A percentile compares a stretch with the other conserved stretches of the same genome.
These are phyloP conservation scores for Chlamydomonas sp. DNA, from an alignment of 139 green algal species.

Conservation along the genomic window DNA sequence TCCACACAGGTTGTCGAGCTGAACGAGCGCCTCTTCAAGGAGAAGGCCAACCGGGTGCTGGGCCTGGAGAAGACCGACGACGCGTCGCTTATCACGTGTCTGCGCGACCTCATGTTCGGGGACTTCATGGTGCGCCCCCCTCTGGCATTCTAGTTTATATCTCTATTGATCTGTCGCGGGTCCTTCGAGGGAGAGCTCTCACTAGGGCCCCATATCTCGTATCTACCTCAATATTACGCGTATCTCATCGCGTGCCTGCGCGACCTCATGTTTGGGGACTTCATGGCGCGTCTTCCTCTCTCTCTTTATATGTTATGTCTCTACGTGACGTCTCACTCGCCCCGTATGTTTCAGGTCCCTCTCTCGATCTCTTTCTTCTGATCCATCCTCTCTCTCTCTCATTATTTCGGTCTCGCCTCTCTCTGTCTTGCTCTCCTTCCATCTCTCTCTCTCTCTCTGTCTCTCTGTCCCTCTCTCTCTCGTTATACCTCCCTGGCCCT, in stretches of 20 bases:
- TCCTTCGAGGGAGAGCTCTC: too few species aligned
- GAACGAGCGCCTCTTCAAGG: constrained; percentile 46
- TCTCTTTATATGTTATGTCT: background rate
- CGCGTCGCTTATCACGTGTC: constrained; percentile 26
- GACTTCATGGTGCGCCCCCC: constrained; percentile 68
- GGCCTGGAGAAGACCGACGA: constrained; percentile 23
- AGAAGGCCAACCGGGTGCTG: constrained; percentile 45
- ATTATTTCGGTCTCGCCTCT: too few species aligned
- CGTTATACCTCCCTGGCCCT: background rate
- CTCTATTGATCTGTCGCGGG: too few species aligned
- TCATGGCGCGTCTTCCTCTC: constrained; percentile 55
- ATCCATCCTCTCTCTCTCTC: too few species aligned
- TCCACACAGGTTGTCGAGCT: constrained; percentile 22
- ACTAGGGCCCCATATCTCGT: too few species aligned
- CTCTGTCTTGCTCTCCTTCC: background rate
- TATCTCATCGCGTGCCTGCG: constrained; percentile 38
- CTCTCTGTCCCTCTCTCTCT: too few species aligned
- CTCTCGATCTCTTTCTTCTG: too few species aligned
- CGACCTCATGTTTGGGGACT: constrained; percentile 68
- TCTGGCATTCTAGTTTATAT: constrained; percentile 12
- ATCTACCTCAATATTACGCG: too few species aligned
- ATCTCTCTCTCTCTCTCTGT: too few species aligned
- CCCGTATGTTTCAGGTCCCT: too few species aligned
- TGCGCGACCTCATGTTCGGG: constrained; percentile 60
- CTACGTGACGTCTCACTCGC: too few species aligned